Base-by-base conservation (phyloP, 192 early-diverging fungal species). In the Backusella westeae region DNA sequence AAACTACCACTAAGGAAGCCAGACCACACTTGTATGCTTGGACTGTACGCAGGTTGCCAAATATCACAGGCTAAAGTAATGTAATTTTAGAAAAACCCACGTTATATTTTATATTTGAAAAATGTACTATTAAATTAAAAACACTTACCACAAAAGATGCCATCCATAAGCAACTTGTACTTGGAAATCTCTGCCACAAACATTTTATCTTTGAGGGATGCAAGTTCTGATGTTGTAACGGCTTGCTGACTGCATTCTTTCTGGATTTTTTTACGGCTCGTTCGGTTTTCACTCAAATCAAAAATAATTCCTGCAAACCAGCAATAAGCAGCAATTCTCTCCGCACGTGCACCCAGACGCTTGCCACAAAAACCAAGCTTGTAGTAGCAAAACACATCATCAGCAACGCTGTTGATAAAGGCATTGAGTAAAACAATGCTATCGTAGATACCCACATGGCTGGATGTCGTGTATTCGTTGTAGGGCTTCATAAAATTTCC, bases 271-370 rank as follows among this genome's bases (percentile, higher is more conserved):
- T 63, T 63, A 26, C 71, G 52, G 38, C 84, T 77, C 15, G 77
- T 82, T 34, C 79, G 81, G 19, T 82, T 83, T 69, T 89, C 85
- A 34, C 90, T 77, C 0, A 91, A 46, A 79, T 95, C 94, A 71
- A 93, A 79, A 63, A 87, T 84, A 42, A 94, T 94, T 34, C 82
- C 85, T 6, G 89, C 46, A 81, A 90, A 92, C 94, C 94, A 95
- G 34, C 89, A 81, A 63, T 87, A 83, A 72, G 90, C 89, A 32
- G 92, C 89, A 63, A 88, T 80, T 6, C 85, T 85, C 29, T 92
- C 91, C 4, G 87, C 83, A 56, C 80, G 81, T 72, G 89, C 85
- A 12, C 85, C 73, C 68, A 89, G 78, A 6, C 63, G 68, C 46
- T 86, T 82, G 73, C 84, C 83, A 23, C 94, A 49, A 14, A 92